phyloP scores from a whole-genome alignment of 2,329 filamentous ascomycete genomes.

The Fonsecaea pedrosoi region DNA sequence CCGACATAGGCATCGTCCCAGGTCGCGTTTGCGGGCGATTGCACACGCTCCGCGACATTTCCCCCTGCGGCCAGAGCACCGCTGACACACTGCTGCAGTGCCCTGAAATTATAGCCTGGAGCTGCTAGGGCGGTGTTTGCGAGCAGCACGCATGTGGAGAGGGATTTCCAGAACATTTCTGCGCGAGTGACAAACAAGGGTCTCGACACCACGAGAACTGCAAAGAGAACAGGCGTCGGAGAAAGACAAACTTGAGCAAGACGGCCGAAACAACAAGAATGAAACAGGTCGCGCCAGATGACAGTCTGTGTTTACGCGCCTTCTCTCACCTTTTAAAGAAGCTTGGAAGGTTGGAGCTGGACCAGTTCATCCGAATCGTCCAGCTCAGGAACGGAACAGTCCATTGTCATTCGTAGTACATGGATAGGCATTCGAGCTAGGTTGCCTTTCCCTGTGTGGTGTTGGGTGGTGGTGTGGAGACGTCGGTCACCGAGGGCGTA shows the following conservation, averaged over 20 bases:
- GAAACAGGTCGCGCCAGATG: background rate
- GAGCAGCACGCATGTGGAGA: conserved; percentile 13
- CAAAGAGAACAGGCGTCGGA: no score
- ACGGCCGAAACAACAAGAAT: background rate
- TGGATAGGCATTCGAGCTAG: background rate
- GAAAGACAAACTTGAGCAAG: no score
- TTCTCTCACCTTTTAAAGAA: background rate
- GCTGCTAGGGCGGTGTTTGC: background rate
- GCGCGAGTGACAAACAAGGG: background rate
- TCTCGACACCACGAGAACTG: background rate
- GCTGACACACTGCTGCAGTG: conserved; percentile 1
- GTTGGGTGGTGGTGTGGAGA: background rate
- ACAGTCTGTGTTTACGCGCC: background rate
- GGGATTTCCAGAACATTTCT: background rate
- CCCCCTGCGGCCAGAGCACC: conserved; percentile 4
- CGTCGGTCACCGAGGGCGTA: background rate
- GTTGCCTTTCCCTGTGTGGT: background rate
- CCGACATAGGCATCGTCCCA: conserved; percentile 4
- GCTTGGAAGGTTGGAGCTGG: background rate
- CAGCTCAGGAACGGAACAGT: background rate
- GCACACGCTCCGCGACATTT: background rate
- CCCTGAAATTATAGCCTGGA: background rate
- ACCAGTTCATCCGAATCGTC: background rate
- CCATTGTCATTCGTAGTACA: background rate
- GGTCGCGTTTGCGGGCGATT: conserved; percentile 3